Percentiles rank a stretch among this genome's conserved stretches.
phyloP scores from a whole-genome alignment of 352 stramenopile genomes.

The Peronospora tabacina region DNA sequence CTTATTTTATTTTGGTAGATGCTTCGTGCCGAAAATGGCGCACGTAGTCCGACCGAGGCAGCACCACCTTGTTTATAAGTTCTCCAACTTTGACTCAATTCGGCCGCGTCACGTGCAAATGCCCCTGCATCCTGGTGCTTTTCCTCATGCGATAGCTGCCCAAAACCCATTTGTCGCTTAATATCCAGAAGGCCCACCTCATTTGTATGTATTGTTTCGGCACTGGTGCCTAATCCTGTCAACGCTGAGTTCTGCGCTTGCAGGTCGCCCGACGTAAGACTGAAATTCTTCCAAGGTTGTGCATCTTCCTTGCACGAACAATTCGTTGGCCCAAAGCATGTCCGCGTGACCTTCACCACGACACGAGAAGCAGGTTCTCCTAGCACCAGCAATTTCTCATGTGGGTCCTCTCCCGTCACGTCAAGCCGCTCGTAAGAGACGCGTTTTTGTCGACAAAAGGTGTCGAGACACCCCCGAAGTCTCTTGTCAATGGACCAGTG shows the following conservation, averaged over 20 bases:
- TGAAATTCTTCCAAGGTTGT: conserved; percentile 47
- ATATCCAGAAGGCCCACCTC: conserved; percentile 54
- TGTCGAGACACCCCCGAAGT: conserved; percentile 34
- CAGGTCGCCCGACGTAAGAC: conserved; percentile 20
- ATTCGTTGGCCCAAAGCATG: conserved; percentile 34
- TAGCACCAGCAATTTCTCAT: conserved; percentile 36
- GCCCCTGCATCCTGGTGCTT: conserved; percentile 10
- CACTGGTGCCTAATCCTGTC: not conserved
- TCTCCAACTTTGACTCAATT: conserved; percentile 17
- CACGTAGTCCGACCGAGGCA: conserved; percentile 9
- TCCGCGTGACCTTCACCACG: conserved; percentile 21
- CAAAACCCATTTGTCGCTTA: conserved; percentile 60
- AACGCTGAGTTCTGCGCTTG: not conserved
- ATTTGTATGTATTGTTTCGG: conserved; percentile 2
- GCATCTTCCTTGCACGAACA: conserved; percentile 48
- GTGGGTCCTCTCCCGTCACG: conserved; percentile 45
- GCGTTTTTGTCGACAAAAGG: conserved; percentile 34
- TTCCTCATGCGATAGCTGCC: conserved; percentile 20
- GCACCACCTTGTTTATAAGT: not conserved
- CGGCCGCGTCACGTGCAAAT: conserved; percentile 25
- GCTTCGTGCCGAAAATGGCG: conserved; percentile 16
- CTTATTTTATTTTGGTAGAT: conserved; percentile 41
- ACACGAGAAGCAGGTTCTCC: conserved; percentile 6
- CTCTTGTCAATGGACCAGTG: conserved; percentile 49
- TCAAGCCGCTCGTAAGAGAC: conserved; percentile 42